These are phyloP conservation scores for Sporothrix dimorphospora DNA, from an alignment of 2,329 filamentous ascomycete species.

Conservation along the genomic window DNA sequence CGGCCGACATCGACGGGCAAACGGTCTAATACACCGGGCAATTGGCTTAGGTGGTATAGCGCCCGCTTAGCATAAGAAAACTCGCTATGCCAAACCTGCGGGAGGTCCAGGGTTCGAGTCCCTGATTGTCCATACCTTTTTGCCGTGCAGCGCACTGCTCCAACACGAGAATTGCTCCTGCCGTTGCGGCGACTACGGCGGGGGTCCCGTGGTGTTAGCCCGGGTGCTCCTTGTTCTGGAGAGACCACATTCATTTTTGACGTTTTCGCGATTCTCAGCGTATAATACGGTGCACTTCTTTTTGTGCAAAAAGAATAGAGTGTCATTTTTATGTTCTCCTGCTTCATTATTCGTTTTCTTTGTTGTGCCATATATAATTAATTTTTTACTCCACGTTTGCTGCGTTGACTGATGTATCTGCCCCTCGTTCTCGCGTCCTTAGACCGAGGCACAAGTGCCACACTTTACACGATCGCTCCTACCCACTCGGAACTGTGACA, in stretches of 20 bases:
- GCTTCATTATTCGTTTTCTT: too few species aligned
- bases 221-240: not conserved
- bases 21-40: constrained; percentile 26
- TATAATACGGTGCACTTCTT: too few species aligned
- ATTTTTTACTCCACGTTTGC: not conserved
- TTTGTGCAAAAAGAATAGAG: too few species aligned
- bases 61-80: constrained; percentile 29
- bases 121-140: constrained; percentile 29
- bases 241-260: not conserved
- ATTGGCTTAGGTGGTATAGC: constrained; percentile 33
- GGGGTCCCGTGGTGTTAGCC: not conserved
- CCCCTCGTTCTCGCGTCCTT: not conserved
- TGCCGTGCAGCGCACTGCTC: not conserved
- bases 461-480: not conserved
- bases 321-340: too few species aligned
- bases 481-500: not conserved
- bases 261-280: not conserved
- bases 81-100: constrained; percentile 29
- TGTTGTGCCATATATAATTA: too few species aligned
- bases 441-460: constrained; percentile 11
- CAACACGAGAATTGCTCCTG: not conserved
- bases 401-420: not conserved
- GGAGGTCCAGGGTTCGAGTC: constrained; percentile 33
- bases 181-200: not conserved
- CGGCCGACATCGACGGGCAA: not conserved